Conservation (phyloP, 2,329 filamentous ascomycete species). For the Cladosporium sp. region DNA sequence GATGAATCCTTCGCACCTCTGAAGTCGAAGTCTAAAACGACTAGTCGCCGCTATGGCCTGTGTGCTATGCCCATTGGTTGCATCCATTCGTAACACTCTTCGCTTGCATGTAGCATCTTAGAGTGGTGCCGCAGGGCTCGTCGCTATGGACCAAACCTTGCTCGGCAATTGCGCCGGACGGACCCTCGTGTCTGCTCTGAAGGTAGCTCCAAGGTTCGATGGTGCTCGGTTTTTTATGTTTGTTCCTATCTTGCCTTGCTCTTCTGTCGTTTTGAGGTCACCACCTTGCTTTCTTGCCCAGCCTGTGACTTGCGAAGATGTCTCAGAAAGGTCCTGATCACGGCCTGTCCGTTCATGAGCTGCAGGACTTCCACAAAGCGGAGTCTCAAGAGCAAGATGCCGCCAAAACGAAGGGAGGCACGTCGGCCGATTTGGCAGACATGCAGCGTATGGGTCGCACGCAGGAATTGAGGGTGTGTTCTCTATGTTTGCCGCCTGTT, state of each 20-base stretch:
- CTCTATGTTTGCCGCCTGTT: background rate
- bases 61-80: background rate
- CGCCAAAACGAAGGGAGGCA: constrained; percentile 8
- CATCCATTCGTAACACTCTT: background rate
- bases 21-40: background rate
- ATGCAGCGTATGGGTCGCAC: constrained; percentile 16
- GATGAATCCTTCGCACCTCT: background rate
- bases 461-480: constrained; percentile 5
- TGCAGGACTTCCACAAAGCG: background rate
- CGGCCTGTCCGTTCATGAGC: background rate
- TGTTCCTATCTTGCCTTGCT: background rate
- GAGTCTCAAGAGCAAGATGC: background rate
- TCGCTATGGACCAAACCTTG: background rate
- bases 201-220: background rate
- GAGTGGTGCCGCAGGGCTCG: background rate
- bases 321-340: background rate
- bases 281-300: background rate
- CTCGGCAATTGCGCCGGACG: background rate
- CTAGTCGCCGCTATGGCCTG: background rate
- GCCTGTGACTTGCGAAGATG: background rate
- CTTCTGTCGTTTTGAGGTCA: background rate
- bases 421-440: constrained; percentile 7
- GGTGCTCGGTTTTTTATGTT: background rate
- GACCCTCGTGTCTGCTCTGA: background rate
- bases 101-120: background rate